Evolutionary conservation across 2,329 filamentous ascomycete genomes (phyloP).

Genomic region (Trichoderma sp.): DNA sequence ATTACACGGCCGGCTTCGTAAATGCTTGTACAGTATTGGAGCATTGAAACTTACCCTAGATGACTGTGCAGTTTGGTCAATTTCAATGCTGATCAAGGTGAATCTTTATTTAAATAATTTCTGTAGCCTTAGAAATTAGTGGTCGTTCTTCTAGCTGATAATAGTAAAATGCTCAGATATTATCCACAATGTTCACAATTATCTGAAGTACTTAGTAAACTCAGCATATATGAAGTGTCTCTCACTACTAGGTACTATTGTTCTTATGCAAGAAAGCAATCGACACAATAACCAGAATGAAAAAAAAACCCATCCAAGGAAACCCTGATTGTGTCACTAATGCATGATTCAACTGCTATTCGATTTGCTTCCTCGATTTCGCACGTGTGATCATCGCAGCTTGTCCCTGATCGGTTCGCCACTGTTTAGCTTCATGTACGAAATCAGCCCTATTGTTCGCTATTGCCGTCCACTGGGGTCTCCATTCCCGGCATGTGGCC

Average conservation of each 20-base stretch:
- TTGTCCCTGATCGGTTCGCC: neutral
- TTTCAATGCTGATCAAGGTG: neutral
- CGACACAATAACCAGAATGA: neutral
- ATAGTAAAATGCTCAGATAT: rapidly evolving
- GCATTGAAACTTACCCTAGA: neutral
- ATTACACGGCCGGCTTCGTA: neutral
- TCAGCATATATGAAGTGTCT: neutral
- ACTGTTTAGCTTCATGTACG: conserved; percentile 4
- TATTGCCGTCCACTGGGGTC: neutral
- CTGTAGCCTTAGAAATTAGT: neutral
- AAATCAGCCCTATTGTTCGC: conserved; percentile 17
- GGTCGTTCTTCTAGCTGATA: rapidly evolving
- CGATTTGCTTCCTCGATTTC: neutral
- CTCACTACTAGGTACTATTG: neutral
- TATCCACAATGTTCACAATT: neutral
- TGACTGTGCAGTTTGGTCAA: neutral
- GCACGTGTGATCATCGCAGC: neutral
- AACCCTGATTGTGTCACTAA: neutral
- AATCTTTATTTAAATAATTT: neutral
- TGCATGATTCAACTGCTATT: neutral
- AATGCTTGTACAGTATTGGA: neutral
- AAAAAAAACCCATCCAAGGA: neutral
- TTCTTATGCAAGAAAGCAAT: neutral
- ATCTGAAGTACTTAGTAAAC: neutral
- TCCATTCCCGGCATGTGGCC: conserved; percentile 2